Evolutionary conservation across 2,329 filamentous ascomycete genomes (phyloP), one percentile per base, ranked within the genome.

Genomic region (Pseudonectria foliicola): DNA sequence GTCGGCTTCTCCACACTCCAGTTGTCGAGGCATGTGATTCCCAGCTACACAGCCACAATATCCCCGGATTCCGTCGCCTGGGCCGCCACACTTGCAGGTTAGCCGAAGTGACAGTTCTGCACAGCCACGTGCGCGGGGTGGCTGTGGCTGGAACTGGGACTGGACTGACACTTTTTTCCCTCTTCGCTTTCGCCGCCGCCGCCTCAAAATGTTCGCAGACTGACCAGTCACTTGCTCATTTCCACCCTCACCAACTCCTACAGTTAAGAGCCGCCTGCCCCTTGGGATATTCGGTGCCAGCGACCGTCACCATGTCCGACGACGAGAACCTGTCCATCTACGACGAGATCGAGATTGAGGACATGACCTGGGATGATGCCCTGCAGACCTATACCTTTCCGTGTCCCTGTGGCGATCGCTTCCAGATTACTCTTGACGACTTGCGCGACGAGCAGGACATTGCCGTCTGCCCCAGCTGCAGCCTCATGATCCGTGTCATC

Each of bases 321-420:
- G 75, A 82, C 45, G 71, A 76, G 34, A 66, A 67, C 24, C 62
- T 82, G 38, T 79, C 82, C 49, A 85, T 95, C 59, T 96, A 95
- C 70, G 90, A 96, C 56, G 90, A 95, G 64, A 90, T 96, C 63
- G 90, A 96, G 61, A 95, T 96, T 67, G 90, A 96, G 62, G 92
- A 98, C 64, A 94, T 95, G 88, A 92, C 85, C 54, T 95, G 77
- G 60, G 88, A 95, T 62, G 67, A 79, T 30, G 71, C 73, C 4
- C 74, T 88, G 27, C 82, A 95, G 60, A 82, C 95, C 50, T 98
- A 95, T 68, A 84, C 90, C 65, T 95, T 94, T 61, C 92, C 92
- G 11, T 98, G 92, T 60, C 92, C 92, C 1, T 98, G 92, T 64
- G 92, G 92, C 67, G 92, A 98, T 66, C 78, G 85, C 40, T 98